Evolutionary conservation across 2,329 filamentous ascomycete genomes (phyloP), one percentile per base, ranked within the genome.

Genomic region (Beauveria rudraprayagi): DNA sequence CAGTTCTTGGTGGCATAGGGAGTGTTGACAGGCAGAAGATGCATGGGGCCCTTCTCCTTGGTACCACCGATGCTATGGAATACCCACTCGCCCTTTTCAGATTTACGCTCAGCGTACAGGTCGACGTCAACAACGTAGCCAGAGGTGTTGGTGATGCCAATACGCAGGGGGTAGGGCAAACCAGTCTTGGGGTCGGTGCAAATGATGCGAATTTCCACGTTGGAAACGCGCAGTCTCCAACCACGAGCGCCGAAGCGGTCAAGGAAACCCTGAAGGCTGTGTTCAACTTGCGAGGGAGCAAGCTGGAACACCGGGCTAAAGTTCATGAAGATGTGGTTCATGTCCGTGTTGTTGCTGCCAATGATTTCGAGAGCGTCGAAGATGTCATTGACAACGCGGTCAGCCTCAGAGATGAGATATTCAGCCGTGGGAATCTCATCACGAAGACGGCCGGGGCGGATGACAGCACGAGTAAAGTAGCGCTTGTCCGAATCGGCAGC

Each of bases 311-410:
- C 90, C 10, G 92, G 91, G 0, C 91, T 94, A 80, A 99, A 99
- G 84, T 99, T 97, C 83, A 99, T 94, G 81, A 99, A 99, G 83
- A 99, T 94, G 79, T 99, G 94, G 82, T 99, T 99, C 72, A 99
- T 83, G 81, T 99, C 94, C 56, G 94, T 96, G 80, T 96, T 95
- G 80, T 97, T 97, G 83, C 96, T 97, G 72, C 94, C 94, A 71
- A 97, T 95, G 69, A 99, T 97, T 82, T 99, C 94, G 62, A 99
- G 82, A 50, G 94, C 94, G 72, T 99, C 94, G 57, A 97, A 86
- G 70, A 99, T 97, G 72, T 99, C 94, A 73, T 91, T 97, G 84
- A 99, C 92, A 68, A 97, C 83, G 65, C 94, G 88, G 71, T 99
- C 93, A 44, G 93, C 92, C 80, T 99, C 94, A 0, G 92, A 97